phyloP scores from a whole-genome alignment of 371 early-diverging fungal species.

The Mucor sp. region DNA sequence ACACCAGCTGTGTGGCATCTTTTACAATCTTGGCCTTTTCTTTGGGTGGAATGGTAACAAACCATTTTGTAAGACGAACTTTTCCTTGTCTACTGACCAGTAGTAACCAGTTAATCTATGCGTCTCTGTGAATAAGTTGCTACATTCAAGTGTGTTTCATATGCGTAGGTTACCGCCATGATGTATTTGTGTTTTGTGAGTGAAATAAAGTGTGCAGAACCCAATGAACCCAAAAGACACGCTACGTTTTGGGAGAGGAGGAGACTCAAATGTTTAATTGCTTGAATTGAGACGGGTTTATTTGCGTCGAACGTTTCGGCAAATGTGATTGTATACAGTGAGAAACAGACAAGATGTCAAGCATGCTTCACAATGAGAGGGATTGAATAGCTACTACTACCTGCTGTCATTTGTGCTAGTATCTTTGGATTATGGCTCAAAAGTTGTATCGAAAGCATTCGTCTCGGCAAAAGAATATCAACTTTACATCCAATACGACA shows the following conservation, averaged over 20 bases:
- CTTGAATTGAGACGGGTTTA: neutral
- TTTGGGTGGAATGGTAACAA: constrained; percentile 84
- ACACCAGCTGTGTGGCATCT: constrained; percentile 90
- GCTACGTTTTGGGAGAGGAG: neutral
- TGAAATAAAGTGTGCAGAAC: neutral
- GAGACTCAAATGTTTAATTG: neutral
- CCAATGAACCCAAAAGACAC: neutral
- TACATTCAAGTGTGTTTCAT: neutral
- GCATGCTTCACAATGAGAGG: no score
- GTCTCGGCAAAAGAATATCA: no score
- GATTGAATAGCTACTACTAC: no score
- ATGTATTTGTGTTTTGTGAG: neutral
- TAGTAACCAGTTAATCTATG: constrained; percentile 74
- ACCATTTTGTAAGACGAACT: constrained; percentile 96
- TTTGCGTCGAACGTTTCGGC: neutral
- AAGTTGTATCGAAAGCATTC: no score
- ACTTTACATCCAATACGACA: no score
- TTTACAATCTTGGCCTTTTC: constrained; percentile 95
- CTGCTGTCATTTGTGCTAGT: no score
- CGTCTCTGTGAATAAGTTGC: neutral
- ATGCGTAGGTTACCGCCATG: neutral
- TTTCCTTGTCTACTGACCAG: constrained; percentile 82
- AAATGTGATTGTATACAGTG: no score
- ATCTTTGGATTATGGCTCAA: no score
- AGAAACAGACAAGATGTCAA: no score